Evolutionary conservation across 352 stramenopile genomes (phyloP).

Genomic region (Phytophthora cryptogea): DNA sequence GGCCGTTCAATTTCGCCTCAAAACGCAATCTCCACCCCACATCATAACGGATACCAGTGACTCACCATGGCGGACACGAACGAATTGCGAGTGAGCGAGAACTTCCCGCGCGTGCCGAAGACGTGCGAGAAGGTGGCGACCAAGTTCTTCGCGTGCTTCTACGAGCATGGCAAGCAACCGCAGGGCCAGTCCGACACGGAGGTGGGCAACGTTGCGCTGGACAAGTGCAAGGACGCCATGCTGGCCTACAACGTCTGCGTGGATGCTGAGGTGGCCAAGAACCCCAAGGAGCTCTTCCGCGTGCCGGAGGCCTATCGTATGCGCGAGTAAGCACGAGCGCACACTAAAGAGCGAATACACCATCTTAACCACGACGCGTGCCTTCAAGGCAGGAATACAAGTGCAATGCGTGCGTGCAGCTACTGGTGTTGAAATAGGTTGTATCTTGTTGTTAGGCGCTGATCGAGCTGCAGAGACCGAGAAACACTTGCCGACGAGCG

Average conservation of each 20-base stretch:
- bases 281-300: constrained; percentile 79
- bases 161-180: constrained; percentile 79
- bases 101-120: constrained; percentile 80
- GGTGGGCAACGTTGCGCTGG: constrained; percentile 68
- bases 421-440: constrained; percentile 22
- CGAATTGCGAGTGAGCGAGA: constrained; percentile 62
- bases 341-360: constrained; percentile 14
- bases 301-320: constrained; percentile 82
- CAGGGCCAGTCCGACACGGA: constrained; percentile 57
- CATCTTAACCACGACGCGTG: background rate
- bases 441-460: constrained; percentile 33
- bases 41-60: constrained; percentile 14
- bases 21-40: constrained; percentile 35
- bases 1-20: constrained; percentile 18
- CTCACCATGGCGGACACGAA: constrained; percentile 37
- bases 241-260: constrained; percentile 81
- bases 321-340: constrained; percentile 39
- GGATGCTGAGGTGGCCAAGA: constrained; percentile 52
- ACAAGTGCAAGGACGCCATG: constrained; percentile 54
- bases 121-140: constrained; percentile 70
- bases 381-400: background rate
- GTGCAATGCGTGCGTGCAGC: background rate
- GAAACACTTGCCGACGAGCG: constrained; percentile 2
- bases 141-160: constrained; percentile 84
- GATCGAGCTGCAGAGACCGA: constrained; percentile 15